Conservation (phyloP, 176 grass and related monocot species). For the Rhynchospora tenuis region DNA sequence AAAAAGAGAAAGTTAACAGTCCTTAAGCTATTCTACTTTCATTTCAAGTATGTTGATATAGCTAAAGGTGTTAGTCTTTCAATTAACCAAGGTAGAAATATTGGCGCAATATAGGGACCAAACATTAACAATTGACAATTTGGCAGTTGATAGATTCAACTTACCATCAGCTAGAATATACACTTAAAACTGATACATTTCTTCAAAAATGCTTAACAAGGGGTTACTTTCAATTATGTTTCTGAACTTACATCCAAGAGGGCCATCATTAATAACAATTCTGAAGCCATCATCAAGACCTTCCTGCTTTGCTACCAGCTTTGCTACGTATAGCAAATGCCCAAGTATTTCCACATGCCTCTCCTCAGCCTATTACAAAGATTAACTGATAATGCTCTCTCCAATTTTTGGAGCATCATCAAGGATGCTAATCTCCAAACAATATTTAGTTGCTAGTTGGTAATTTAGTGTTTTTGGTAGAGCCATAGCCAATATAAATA, state of each 20-base stretch:
- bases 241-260: constrained; percentile 42
- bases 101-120: background rate
- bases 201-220: background rate
- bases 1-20: background rate
- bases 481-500: no score
- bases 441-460: background rate
- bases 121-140: background rate
- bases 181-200: background rate
- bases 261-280: constrained; percentile 60
- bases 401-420: background rate
- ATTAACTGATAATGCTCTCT: background rate
- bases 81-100: background rate
- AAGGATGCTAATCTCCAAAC: background rate
- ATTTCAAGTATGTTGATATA: background rate
- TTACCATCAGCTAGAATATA: background rate
- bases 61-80: background rate
- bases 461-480: background rate
- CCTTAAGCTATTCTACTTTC: background rate
- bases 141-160: background rate
- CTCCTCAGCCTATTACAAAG: constrained; percentile 48
- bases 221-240: background rate
- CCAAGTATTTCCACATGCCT: constrained; percentile 50
- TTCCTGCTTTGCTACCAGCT: constrained; percentile 60
- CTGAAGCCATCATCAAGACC: constrained; percentile 61
- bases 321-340: constrained; percentile 47